Evolutionary conservation across 768 basidiomycete species (phyloP).

Genomic region (Coprinopsis cinerea): DNA sequence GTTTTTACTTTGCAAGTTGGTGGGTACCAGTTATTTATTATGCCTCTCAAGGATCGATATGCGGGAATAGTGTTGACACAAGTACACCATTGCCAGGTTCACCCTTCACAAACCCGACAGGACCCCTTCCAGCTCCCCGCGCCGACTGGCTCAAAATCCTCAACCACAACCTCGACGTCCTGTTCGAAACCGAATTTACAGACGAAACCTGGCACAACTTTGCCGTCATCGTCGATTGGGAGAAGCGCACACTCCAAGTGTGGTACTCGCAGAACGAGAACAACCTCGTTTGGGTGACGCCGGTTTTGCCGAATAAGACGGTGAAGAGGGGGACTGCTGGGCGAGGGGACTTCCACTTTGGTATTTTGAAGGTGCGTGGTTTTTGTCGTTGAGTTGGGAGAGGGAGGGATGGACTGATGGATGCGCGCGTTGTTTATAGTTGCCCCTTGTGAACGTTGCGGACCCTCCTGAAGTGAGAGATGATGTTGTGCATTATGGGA

Average conservation of each 20-base stretch:
- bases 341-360: conserved; percentile 58
- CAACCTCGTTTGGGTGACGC: conserved; percentile 37
- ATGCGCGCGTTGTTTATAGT: conserved; percentile 32
- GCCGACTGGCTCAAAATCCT: conserved; percentile 48
- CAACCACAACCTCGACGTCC: conserved; percentile 45
- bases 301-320: conserved; percentile 34
- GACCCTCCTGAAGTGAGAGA: conserved; percentile 41
- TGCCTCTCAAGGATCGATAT: neutral
- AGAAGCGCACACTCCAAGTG: conserved; percentile 39
- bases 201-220: conserved; percentile 52
- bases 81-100: conserved; percentile 35
- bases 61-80: neutral
- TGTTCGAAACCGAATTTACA: conserved; percentile 45
- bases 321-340: conserved; percentile 35
- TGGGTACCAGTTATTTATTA: conserved; percentile 24
- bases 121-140: conserved; percentile 31
- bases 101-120: conserved; percentile 50
- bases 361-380: conserved; percentile 45
- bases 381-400: neutral
- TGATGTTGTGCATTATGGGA: conserved; percentile 53
- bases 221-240: conserved; percentile 53
- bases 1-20: conserved; percentile 57
- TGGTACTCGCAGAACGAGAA: conserved; percentile 42
- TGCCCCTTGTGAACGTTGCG: conserved; percentile 44
- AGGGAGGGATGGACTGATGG: neutral